A percentile compares a stretch with the other conserved stretches of the same genome.
Conservation (phyloP, 768 basidiomycete genomes). For the Pholiota molesta region DNA sequence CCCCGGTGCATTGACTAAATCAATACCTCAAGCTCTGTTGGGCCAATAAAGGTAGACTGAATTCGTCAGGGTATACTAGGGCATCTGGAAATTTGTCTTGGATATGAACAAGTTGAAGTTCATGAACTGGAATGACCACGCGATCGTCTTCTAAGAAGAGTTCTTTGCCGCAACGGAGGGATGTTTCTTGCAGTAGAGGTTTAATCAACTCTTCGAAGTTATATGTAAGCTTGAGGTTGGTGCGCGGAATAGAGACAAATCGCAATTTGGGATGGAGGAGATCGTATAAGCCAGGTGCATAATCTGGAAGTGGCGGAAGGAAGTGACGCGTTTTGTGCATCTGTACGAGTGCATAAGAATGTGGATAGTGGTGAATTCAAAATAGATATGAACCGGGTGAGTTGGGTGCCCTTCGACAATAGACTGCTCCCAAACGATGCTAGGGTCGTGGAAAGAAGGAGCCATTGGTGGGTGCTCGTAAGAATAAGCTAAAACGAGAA, state of each 20-base stretch:
- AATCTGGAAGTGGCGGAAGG: slow-evolving; percentile 49
- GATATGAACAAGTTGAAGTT: slow-evolving; percentile 55
- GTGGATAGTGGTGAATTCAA: background rate
- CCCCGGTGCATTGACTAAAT: background rate
- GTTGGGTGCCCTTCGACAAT: slow-evolving; percentile 64
- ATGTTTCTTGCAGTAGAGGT: slow-evolving; percentile 45
- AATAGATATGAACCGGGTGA: slow-evolving; percentile 48
- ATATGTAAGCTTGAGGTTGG: slow-evolving; percentile 48
- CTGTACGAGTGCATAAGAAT: slow-evolving; percentile 28
- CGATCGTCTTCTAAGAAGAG: slow-evolving; percentile 37
- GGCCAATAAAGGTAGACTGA: slow-evolving; percentile 45
- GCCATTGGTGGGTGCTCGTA: slow-evolving; percentile 51
- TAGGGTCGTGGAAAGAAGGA: slow-evolving; percentile 47
- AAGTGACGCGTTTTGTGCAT: slow-evolving; percentile 62
- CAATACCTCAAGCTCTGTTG: slow-evolving; percentile 57
- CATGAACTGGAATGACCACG: slow-evolving; percentile 55
- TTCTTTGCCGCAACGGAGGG: slow-evolving; percentile 36
- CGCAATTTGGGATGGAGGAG: slow-evolving; percentile 51
- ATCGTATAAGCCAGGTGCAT: slow-evolving; percentile 50
- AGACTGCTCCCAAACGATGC: slow-evolving; percentile 63
- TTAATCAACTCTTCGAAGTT: slow-evolving; percentile 47
- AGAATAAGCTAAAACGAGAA: slow-evolving; percentile 38
- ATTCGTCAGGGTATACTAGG: slow-evolving; percentile 43
- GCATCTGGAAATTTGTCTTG: slow-evolving; percentile 51
- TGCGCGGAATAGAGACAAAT: slow-evolving; percentile 47